Conservation (phyloP, 345 rosid species). For the Durio zibethinus region DNA sequence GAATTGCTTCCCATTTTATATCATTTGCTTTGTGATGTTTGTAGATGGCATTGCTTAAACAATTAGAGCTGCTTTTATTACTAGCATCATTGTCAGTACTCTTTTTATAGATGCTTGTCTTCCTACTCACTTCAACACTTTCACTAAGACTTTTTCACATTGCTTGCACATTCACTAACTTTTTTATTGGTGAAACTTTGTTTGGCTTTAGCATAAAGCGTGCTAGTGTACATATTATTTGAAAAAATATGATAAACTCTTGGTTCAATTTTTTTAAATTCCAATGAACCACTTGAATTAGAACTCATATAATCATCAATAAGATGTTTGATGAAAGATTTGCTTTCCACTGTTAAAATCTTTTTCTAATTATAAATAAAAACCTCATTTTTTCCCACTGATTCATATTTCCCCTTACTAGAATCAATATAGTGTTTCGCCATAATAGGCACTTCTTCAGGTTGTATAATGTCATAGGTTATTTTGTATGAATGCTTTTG, state of each 20-base stretch:
- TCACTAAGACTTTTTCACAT: constrained; percentile 39
- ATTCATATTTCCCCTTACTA: too few species aligned
- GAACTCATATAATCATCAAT: constrained; percentile 35
- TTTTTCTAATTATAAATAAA: too few species aligned
- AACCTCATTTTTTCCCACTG: too few species aligned
- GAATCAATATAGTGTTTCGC: too few species aligned
- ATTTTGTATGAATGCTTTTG: constrained; percentile 29
- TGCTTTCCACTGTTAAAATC: constrained; percentile 26
- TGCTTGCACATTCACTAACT: constrained; percentile 61
- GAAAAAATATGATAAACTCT: constrained; percentile 60
- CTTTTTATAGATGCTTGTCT: constrained; percentile 58
- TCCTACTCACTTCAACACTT: constrained; percentile 49
- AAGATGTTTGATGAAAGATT: constrained; percentile 33
- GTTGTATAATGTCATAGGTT: constrained; percentile 8
- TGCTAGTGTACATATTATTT: constrained; percentile 51
- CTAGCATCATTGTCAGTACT: constrained; percentile 84
- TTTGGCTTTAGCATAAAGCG: constrained; percentile 57
- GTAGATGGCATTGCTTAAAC: constrained; percentile 53
- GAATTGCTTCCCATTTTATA: constrained; percentile 83
- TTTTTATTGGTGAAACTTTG: constrained; percentile 75
- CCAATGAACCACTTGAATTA: constrained; percentile 35
- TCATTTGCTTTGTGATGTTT: constrained; percentile 93
- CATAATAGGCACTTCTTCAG: too few species aligned
- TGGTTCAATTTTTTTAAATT: constrained; percentile 35
- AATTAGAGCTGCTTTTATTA: constrained; percentile 88